Evolutionary conservation across 306 rosid genomes (phyloP), one percentile per base, ranked within the genome.

Genomic region (Ziziphus jujuba): DNA sequence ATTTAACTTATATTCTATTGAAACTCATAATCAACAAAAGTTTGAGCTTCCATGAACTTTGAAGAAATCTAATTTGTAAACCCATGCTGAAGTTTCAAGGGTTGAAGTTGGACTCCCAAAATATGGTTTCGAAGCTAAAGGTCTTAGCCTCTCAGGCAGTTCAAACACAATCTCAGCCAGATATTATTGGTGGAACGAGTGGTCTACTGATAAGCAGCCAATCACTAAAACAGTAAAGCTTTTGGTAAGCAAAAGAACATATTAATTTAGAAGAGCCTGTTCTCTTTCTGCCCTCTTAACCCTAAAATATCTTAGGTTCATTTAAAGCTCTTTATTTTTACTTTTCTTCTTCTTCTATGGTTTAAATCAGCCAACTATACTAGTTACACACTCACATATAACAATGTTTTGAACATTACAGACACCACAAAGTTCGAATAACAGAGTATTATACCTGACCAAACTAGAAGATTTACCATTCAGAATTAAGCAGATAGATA

Each of bases 31-130:
- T 51, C 43, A 20, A 44, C 23, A 23, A 33, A 25, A 44, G 35
- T 21, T 49, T n/a, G 59, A 17, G 38, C 17, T 50, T 48, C 15
- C 51, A 35, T 21, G 51, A 60, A 61, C 53, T 22, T 21, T 17
- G 67, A 53, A 17, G 21, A 57, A 64, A 33, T 17, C 71, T 56
- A 63, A 53, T 24, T 55, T 53, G 34, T 53, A 21, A 59, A 15
- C 56, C 40, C 15, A 31, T 40, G 59, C 34, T 10, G 0, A 25
- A 71, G 45, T 40, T 40, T 28, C 33, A 28, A 28, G 24, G 12
- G 44, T 17, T 35, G 16, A n/a, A 23, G 40, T 21, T 20, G 43
- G 45, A 57, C 20, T 55, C 47, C 17, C 51, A 50, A 36, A 28
- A 22, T 10, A n/a, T 0, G 24, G 9, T 52, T 66, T 25, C 4